Conservation (phyloP, 2,329 filamentous ascomycete species). For the Colletotrichum tropicale region DNA sequence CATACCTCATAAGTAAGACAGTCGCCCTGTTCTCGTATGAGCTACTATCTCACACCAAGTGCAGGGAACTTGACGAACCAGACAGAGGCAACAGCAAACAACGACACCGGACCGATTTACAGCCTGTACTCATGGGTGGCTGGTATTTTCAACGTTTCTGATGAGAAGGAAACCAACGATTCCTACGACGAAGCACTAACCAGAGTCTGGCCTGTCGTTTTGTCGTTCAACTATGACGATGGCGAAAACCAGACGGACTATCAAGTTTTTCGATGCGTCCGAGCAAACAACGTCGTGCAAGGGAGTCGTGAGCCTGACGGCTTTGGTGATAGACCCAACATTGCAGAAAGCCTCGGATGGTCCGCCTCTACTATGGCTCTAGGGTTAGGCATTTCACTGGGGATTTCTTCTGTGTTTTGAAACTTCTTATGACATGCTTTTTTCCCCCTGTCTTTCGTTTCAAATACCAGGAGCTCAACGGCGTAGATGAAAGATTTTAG, state of each 20-base stretch:
- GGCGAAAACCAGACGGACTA: neutral
- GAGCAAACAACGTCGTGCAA: neutral
- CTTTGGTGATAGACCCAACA: neutral
- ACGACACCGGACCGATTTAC: neutral
- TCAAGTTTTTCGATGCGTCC: neutral
- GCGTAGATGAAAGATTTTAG: too few species aligned
- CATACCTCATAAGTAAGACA: neutral
- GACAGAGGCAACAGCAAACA: neutral
- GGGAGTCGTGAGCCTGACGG: neutral
- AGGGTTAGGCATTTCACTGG: neutral
- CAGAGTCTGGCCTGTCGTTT: neutral
- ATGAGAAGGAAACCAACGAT: neutral
- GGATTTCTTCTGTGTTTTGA: neutral
- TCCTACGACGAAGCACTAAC: neutral
- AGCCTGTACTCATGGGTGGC: neutral
- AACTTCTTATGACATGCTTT: neutral
- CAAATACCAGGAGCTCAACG: neutral
- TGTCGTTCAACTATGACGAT: neutral
- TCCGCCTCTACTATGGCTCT: neutral
- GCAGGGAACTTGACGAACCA: neutral
- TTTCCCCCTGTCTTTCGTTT: neutral
- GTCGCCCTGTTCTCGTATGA: neutral
- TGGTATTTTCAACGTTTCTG: neutral
- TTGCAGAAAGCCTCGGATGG: neutral
- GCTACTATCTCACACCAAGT: neutral